Evolutionary conservation across 345 rosid species (phyloP).

Genomic region (Theobroma cacao): DNA sequence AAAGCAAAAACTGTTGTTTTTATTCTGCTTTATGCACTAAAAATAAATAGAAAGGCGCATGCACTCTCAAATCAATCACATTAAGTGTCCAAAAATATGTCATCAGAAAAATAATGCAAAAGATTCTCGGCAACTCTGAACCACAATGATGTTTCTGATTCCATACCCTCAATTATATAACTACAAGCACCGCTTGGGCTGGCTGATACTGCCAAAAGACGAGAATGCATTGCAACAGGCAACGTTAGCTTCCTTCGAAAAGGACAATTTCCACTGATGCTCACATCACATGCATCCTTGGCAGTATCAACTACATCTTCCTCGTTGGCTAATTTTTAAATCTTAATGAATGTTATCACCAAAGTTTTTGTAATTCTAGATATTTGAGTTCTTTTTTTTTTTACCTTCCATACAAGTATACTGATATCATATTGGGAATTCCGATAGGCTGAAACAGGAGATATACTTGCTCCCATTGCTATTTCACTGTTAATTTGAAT

Average conservation of each 20-base stretch:
- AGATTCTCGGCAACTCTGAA: conserved; percentile 17
- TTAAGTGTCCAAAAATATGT: not conserved
- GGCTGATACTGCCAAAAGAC: conserved; percentile 13
- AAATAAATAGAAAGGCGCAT: not conserved
- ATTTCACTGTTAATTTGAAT: conserved; percentile 90
- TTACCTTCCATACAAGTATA: conserved; percentile 96
- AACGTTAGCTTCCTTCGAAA: conserved; percentile 9
- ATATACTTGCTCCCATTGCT: conserved; percentile 97
- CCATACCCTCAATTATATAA: conserved; percentile 4
- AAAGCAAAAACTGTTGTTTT: too few relatives aligned
- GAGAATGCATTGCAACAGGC: conserved; percentile 13
- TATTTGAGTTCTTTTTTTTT: not conserved
- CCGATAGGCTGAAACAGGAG: conserved; percentile 84
- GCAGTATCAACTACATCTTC: conserved; percentile 1
- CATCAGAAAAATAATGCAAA: conserved; percentile 13
- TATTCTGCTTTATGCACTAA: not conserved
- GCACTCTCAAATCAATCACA: not conserved
- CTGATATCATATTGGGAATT: conserved; percentile 94
- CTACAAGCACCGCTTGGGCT: not conserved
- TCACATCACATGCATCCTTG: conserved; percentile 33
- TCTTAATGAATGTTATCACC: not conserved
- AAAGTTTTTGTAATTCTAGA: not conserved
- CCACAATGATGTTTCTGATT: conserved; percentile 21
- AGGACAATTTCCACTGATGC: conserved; percentile 27
- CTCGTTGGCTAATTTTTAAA: not conserved